phyloP scores from a whole-genome alignment of 1,284 basidiomycete species.

The Coniophora puteana region DNA sequence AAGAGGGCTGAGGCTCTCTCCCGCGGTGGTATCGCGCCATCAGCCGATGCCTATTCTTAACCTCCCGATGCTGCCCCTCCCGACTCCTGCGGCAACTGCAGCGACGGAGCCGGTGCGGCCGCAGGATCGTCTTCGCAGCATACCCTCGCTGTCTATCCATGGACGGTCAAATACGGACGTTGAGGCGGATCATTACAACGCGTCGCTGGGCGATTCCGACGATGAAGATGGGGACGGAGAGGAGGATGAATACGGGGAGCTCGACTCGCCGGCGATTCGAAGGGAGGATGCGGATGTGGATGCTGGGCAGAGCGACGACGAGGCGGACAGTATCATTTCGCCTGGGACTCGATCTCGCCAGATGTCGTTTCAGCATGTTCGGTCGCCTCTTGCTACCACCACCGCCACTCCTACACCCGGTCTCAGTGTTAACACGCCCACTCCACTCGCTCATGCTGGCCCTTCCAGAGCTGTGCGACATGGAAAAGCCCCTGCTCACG shows the following conservation, averaged over 20 bases:
- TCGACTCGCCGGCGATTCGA: too few species aligned
- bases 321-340: too few species aligned
- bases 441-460: too few species aligned
- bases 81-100: conserved; percentile 16
- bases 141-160: conserved; percentile 48
- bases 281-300: conserved; percentile 16
- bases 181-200: conserved; percentile 36
- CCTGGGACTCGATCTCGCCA: too few species aligned
- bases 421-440: too few species aligned
- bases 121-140: conserved; percentile 34
- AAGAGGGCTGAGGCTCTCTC: conserved; percentile 27
- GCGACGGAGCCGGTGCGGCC: conserved; percentile 16
- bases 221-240: conserved; percentile 33
- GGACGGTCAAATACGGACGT: conserved; percentile 33
- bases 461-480: conserved; percentile 6
- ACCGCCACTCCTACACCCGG: too few species aligned
- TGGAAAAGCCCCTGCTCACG: too few species aligned
- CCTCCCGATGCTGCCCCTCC: conserved; percentile 17
- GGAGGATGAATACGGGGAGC: conserved; percentile 32
- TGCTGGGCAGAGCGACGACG: conserved; percentile 33
- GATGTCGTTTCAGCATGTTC: too few species aligned
- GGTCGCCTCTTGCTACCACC: too few species aligned
- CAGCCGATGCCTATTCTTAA: conserved; percentile 27
- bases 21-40: conserved; percentile 24
- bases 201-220: conserved; percentile 33